Percentiles rank a stretch among this genome's conserved stretches.
Evolutionary conservation across 768 basidiomycete species (phyloP).

Genomic region (Boletus reticulatus): DNA sequence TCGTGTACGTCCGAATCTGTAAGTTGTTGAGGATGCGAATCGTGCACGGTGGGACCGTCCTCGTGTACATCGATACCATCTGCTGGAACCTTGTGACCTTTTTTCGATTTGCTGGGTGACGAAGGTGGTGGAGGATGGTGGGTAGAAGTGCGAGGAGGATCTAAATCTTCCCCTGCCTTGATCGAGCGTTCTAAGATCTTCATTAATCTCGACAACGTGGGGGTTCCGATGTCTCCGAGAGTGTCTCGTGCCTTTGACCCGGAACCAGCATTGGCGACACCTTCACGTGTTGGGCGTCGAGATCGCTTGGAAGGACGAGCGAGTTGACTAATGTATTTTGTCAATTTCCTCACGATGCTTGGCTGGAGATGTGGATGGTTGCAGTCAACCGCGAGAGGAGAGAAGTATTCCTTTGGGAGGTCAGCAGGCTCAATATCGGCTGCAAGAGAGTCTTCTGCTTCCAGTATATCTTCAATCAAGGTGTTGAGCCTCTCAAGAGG

Average conservation of each 20-base stretch:
- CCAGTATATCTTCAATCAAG: constrained; percentile 82
- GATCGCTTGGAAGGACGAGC: constrained; percentile 68
- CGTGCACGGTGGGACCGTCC: not conserved
- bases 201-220: constrained; percentile 60
- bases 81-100: constrained; percentile 35
- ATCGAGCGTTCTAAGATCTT: constrained; percentile 81
- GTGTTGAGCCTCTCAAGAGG: constrained; percentile 75
- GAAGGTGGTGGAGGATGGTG: constrained; percentile 20
- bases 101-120: constrained; percentile 49
- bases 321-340: constrained; percentile 64
- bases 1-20: constrained; percentile 51
- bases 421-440: constrained; percentile 50
- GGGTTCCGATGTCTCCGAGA: constrained; percentile 66
- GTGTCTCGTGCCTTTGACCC: constrained; percentile 52
- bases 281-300: constrained; percentile 43
- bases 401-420: constrained; percentile 64
- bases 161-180: constrained; percentile 69
- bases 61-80: constrained; percentile 6
- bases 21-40: constrained; percentile 24
- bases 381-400: constrained; percentile 52
- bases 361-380: constrained; percentile 61
- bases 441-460: constrained; percentile 71
- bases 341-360: constrained; percentile 61
- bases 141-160: constrained; percentile 54
- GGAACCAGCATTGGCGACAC: constrained; percentile 27